These are phyloP conservation scores for Clavulina sp. DNA, from an alignment of 768 basidiomycete species.

Conservation along the genomic window DNA sequence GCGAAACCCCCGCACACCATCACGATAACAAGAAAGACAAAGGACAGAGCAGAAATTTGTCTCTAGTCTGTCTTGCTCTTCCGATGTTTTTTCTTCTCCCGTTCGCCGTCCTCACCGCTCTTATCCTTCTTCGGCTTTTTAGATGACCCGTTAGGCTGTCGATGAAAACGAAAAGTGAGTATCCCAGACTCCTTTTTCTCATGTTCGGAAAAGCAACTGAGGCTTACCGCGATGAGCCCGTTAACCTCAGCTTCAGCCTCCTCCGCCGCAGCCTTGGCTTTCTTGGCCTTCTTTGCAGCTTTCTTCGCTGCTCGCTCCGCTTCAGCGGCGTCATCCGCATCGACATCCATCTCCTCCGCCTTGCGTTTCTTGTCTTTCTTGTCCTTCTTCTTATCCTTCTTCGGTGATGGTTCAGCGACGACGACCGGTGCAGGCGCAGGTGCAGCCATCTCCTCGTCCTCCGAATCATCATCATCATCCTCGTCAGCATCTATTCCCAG, in stretches of 20 bases:
- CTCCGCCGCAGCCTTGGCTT: slow-evolving; percentile 72
- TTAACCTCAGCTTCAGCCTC: slow-evolving; percentile 29
- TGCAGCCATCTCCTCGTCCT: slow-evolving; percentile 29
- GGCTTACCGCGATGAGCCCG: not conserved
- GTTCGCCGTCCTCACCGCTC: slow-evolving; percentile 4
- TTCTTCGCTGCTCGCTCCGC: slow-evolving; percentile 14
- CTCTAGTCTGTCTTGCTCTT: slow-evolving; percentile 8
- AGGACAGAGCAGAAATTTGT: too few relatives aligned
- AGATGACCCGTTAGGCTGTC: not conserved
- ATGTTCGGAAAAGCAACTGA: not conserved
- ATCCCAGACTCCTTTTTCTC: not conserved
- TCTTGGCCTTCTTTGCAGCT: slow-evolving; percentile 53
- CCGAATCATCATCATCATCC: slow-evolving; percentile 34
- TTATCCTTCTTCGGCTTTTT: slow-evolving; percentile 11
- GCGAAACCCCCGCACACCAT: too few relatives aligned
- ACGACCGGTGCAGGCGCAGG: slow-evolving; percentile 40
- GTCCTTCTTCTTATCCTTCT: slow-evolving; percentile 10
- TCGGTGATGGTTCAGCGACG: slow-evolving; percentile 14
- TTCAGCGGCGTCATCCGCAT: slow-evolving; percentile 51
- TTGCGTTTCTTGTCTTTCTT: slow-evolving; percentile 32
- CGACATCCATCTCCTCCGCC: slow-evolving; percentile 17
- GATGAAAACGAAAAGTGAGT: not conserved
- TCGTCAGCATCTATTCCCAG: slow-evolving; percentile 54
- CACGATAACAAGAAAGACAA: too few relatives aligned
- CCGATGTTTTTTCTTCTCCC: slow-evolving; percentile 8